phyloP scores from a whole-genome alignment of 306 rosid species.

The Luffa aegyptiaca region DNA sequence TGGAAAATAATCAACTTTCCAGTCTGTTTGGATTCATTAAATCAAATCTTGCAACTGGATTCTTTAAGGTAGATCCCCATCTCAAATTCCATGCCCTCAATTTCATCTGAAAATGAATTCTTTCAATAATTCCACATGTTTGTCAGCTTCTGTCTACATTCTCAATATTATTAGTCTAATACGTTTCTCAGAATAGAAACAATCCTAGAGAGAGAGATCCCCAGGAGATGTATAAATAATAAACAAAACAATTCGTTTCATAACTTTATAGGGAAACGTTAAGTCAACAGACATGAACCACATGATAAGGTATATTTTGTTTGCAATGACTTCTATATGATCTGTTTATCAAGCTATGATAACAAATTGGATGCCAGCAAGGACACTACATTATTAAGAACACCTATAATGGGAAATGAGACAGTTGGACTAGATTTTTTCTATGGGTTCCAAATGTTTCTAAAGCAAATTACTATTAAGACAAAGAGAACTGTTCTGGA shows the following conservation, averaged over 20 bases:
- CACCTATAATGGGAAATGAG: not conserved
- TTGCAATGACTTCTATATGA: not conserved
- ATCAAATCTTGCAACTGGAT: not conserved
- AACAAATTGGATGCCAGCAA: slow-evolving; percentile 6
- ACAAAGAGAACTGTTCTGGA: not conserved
- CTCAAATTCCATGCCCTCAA: not conserved
- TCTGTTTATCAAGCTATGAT: slow-evolving; percentile 9
- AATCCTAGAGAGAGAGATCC: not conserved
- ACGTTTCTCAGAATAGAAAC: not conserved
- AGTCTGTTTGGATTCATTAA: not conserved
- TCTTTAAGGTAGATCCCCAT: not conserved
- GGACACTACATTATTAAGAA: not conserved
- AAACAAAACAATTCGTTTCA: not conserved
- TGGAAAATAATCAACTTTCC: not conserved
- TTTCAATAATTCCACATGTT: not conserved
- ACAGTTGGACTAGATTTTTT: not conserved
- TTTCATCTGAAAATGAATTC: not conserved
- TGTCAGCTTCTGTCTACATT: not conserved
- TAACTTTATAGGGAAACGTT: not conserved
- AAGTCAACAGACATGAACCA: not conserved
- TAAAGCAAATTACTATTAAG: not conserved
- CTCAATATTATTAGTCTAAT: not conserved
- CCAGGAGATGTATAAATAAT: not conserved
- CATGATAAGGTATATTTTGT: not conserved
- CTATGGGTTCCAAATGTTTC: not conserved